These are phyloP conservation scores for Zopfochytrium polystomum DNA, from an alignment of 371 early-diverging fungal species.

Conservation along the genomic window DNA sequence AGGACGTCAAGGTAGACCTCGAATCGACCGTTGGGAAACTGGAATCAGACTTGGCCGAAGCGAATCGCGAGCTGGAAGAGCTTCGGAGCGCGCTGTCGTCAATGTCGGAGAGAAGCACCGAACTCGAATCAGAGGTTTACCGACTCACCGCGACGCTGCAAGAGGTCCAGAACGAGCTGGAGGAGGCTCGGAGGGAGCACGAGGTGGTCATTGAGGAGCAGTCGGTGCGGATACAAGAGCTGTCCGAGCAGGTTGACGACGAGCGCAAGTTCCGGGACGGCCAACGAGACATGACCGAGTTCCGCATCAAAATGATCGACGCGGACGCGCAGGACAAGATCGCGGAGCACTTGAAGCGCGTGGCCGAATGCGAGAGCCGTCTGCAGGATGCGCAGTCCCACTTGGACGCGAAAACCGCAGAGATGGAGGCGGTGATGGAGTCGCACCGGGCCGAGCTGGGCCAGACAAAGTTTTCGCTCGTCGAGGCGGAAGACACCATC, in stretches of 20 bases:
- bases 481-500: conserved; percentile 2
- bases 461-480: neutral
- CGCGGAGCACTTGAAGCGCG: neutral
- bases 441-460: conserved; percentile 7
- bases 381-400: neutral
- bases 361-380: neutral
- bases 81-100: neutral
- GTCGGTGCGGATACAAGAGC: conserved; percentile 1
- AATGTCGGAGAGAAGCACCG: neutral
- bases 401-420: neutral
- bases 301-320: conserved; percentile 6
- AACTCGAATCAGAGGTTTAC: conserved; percentile 1
- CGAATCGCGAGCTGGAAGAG: neutral
- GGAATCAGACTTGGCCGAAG: no score
- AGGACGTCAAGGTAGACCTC: conserved; percentile 6
- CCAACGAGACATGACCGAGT: conserved; percentile 10
- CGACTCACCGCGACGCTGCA: conserved; percentile 1
- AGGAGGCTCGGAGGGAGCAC: neutral
- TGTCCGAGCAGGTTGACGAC: conserved; percentile 5
- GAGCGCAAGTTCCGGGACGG: conserved; percentile 8
- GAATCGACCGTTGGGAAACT: no score
- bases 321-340: conserved; percentile 1
- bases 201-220: neutral
- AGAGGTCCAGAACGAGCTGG: conserved; percentile 6
- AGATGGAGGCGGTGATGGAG: conserved; percentile 1